These are phyloP conservation scores for Pichiaceae sp. DNA, from an alignment of 1,139 yeast genomes.

Conservation along the genomic window DNA sequence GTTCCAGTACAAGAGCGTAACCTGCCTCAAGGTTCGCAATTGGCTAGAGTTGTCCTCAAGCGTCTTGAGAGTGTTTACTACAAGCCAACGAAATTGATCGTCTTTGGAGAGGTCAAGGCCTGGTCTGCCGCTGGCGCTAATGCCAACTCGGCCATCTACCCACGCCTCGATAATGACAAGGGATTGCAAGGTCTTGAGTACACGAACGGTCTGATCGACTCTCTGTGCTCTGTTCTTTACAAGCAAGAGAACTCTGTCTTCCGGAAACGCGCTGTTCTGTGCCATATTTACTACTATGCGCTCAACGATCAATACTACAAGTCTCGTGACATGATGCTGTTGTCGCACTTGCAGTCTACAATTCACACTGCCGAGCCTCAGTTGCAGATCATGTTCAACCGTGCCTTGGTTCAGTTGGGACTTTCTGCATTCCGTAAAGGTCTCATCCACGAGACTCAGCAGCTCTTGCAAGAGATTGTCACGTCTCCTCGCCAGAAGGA, in stretches of 20 bases:
- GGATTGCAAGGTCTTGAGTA: conserved; percentile 26
- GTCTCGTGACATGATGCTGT: conserved; percentile 83
- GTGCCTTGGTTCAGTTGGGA: conserved; percentile 94
- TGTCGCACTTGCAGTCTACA: conserved; percentile 75
- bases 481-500: conserved; percentile 85
- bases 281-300: conserved; percentile 85
- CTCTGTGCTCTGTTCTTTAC: conserved; percentile 57
- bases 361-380: conserved; percentile 80
- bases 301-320: conserved; percentile 73
- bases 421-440: conserved; percentile 93
- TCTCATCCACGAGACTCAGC: conserved; percentile 78
- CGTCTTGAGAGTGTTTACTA: conserved; percentile 90
- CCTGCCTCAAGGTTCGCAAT: conserved; percentile 44
- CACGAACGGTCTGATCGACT: conserved; percentile 51
- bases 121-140: conserved; percentile 37
- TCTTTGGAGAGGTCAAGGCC: conserved; percentile 59
- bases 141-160: conserved; percentile 28
- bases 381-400: conserved; percentile 85
- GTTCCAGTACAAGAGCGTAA: conserved; percentile 36
- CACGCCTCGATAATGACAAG: conserved; percentile 23
- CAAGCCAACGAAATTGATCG: conserved; percentile 75
- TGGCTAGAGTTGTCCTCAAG: conserved; percentile 71
- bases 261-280: conserved; percentile 78
- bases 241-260: conserved; percentile 59
- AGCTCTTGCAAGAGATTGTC: conserved; percentile 80